Evolutionary conservation across 1,139 yeast genomes (phyloP).

Genomic region (Nematodospora anomalae): DNA sequence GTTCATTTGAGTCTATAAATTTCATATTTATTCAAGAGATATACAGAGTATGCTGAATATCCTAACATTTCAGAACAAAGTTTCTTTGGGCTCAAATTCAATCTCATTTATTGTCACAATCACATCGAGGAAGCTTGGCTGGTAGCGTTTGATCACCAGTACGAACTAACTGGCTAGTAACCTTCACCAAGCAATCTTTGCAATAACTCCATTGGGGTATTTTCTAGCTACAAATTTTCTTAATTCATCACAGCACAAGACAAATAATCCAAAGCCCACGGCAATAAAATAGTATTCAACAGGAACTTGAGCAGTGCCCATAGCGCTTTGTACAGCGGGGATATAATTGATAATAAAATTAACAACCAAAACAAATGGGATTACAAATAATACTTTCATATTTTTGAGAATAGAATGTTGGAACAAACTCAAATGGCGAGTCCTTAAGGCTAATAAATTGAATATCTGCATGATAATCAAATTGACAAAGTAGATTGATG

Average conservation of each 20-base stretch:
- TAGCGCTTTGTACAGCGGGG: slow-evolving; percentile 40
- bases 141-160: too few relatives aligned
- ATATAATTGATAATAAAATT: slow-evolving; percentile 49
- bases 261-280: slow-evolving; percentile 43
- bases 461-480: slow-evolving; percentile 52
- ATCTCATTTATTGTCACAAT: too few relatives aligned
- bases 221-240: slow-evolving; percentile 41
- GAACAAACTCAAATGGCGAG: slow-evolving; percentile 44
- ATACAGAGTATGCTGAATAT: too few relatives aligned
- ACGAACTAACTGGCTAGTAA: too few relatives aligned
- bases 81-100: too few relatives aligned
- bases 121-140: too few relatives aligned
- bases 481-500: slow-evolving; percentile 50
- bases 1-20: too few relatives aligned
- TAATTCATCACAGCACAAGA: slow-evolving; percentile 42
- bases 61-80: too few relatives aligned
- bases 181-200: slow-evolving; percentile 42
- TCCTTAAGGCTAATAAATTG: slow-evolving; percentile 48
- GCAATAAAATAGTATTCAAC: slow-evolving; percentile 52
- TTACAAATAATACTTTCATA: slow-evolving; percentile 34
- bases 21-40: too few relatives aligned
- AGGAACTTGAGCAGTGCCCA: slow-evolving; percentile 43
- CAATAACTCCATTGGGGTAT: slow-evolving; percentile 37
- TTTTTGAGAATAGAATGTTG: slow-evolving; percentile 28
- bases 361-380: slow-evolving; percentile 39